Conservation (phyloP, 2,329 filamentous ascomycete species). For the Apiospora arundinis region DNA sequence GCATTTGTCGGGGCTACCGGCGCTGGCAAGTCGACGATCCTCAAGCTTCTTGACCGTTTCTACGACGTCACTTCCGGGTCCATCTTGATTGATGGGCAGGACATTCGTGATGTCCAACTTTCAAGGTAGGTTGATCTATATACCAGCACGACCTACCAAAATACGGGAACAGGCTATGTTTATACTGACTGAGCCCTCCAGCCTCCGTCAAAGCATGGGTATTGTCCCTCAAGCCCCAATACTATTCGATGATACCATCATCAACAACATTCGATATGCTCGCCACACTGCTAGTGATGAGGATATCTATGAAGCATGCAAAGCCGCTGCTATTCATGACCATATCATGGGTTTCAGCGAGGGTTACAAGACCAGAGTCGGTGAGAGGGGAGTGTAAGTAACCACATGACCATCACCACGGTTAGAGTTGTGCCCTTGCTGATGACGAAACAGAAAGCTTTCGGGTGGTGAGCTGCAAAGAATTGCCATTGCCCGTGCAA, state of each 20-base stretch:
- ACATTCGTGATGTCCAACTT: slow-evolving; percentile 50
- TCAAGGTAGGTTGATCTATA: slow-evolving; percentile 35
- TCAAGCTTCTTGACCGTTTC: slow-evolving; percentile 58
- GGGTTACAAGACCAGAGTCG: slow-evolving; percentile 59
- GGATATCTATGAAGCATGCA: slow-evolving; percentile 58
- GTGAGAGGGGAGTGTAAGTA: slow-evolving; percentile 56
- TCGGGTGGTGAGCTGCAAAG: slow-evolving; percentile 72
- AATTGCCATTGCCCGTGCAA: slow-evolving; percentile 72
- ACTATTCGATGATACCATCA: slow-evolving; percentile 60
- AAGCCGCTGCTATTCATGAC: slow-evolving; percentile 60
- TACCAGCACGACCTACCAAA: slow-evolving; percentile 21
- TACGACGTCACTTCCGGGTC: slow-evolving; percentile 55
- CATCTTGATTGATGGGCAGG: slow-evolving; percentile 53
- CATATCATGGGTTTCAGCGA: slow-evolving; percentile 59
- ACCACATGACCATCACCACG: too few species aligned
- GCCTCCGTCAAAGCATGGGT: slow-evolving; percentile 49
- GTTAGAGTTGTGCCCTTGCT: slow-evolving; percentile 18
- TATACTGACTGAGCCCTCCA: slow-evolving; percentile 30
- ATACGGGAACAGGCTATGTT: neutral
- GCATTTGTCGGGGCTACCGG: slow-evolving; percentile 67
- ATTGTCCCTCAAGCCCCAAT: slow-evolving; percentile 53
- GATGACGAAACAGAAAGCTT: slow-evolving; percentile 53
- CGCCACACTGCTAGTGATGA: slow-evolving; percentile 54
- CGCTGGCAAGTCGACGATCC: slow-evolving; percentile 57
- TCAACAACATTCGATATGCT: slow-evolving; percentile 62